Evolutionary conservation across 73 alveolate genomes (phyloP).

Genomic region (Symbiodinium natans): DNA sequence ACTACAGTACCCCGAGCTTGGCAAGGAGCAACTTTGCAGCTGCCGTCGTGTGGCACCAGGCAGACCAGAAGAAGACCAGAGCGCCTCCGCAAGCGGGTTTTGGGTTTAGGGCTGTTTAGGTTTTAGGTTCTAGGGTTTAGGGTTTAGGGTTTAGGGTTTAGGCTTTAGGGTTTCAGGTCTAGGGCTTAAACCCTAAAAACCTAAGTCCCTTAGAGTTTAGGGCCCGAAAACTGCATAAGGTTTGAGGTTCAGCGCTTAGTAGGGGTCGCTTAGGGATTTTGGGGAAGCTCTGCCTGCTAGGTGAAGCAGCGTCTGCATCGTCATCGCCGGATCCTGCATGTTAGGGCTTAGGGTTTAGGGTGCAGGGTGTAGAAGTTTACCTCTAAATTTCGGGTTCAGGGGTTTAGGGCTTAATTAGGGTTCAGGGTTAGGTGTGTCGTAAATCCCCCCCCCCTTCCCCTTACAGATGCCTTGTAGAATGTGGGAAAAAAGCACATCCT

Average conservation of each 20-base stretch:
- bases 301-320: slow-evolving; percentile 57
- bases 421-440: neutral
- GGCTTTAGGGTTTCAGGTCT: too few relatives aligned
- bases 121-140: neutral
- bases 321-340: slow-evolving; percentile 8
- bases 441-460: too few relatives aligned
- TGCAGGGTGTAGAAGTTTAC: neutral
- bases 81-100: neutral
- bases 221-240: too few relatives aligned
- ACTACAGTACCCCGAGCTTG: neutral
- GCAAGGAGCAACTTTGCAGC: slow-evolving; percentile 9
- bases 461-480: too few relatives aligned
- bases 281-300: neutral
- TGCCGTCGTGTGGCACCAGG: slow-evolving; percentile 15
- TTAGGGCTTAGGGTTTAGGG: neutral
- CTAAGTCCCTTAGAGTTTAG: too few relatives aligned
- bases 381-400: neutral
- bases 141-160: neutral
- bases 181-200: too few relatives aligned
- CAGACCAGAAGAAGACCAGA: neutral
- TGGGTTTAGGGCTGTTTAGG: too few relatives aligned
- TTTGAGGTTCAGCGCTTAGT: too few relatives aligned
- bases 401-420: neutral
- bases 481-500: too few relatives aligned
- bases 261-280: too few relatives aligned